Evolutionary conservation across 2,329 filamentous ascomycete species (phyloP), one percentile per base, ranked within the genome.

Genomic region (Colletotrichum viniferum): DNA sequence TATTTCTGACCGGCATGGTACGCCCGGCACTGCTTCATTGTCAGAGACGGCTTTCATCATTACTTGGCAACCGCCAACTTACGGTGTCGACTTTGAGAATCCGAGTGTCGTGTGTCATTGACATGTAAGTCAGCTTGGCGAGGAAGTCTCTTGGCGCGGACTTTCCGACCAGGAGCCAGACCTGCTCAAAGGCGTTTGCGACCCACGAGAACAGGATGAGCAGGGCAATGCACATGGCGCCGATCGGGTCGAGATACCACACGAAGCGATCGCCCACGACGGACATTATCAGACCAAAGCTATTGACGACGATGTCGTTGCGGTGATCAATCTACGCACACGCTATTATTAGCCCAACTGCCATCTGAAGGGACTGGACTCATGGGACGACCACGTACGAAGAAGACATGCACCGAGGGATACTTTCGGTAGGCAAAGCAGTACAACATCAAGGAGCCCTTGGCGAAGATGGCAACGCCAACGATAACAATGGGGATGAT

Each of bases 191-290:
- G 5, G 90, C 90, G 63, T 92, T 92, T 68, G 88, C 82, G 13
- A 88, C 86, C 91, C 91, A 92, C 24, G 91, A 92, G 79, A 89
- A 88, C 74, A 92, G 87, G 78, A 92, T 92, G 77, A 92, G 85
- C 36, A 92, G 82, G 7, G 90, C 91, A 70, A 93, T 92, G 68
- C 89, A 82, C 52, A 92, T 90, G 78, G 91, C 91, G 55, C 91
- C 91, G 38, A 92, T 84, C 1, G 90, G 90, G 76, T 92, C 91
- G n/a, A 92, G 83, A 76, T 88, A 92, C 91, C 91, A 92, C 12
- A 89, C 87, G 56, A 87, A 84, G 34, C 86, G 84, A 78, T 87
- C 86, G 30, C 89, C 89, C 30, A 90, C 84, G 36, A 91, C 86
- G 18, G 89, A 89, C 88, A 90, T 90, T 79, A 89, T 82, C 55